phyloP scores from a whole-genome alignment of 2,329 filamentous ascomycete genomes.

The Epichloe typhina region DNA sequence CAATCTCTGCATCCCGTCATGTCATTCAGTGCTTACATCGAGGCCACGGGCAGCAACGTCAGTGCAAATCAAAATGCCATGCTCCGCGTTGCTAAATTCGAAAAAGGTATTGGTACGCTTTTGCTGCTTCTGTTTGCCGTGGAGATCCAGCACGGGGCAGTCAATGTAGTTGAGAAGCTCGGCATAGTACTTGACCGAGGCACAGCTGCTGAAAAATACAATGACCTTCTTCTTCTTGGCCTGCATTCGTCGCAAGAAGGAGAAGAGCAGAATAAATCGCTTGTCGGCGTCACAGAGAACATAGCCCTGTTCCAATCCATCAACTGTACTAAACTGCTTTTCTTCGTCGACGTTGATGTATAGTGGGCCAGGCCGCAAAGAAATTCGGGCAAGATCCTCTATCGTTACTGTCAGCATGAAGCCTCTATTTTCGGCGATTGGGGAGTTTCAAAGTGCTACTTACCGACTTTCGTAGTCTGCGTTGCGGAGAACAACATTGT shows the following conservation, averaged over 20 bases:
- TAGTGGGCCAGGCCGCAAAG: constrained; percentile 74
- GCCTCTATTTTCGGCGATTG: background rate
- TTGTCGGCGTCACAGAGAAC: constrained; percentile 88
- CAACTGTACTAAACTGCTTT: constrained; percentile 83
- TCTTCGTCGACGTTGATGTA: constrained; percentile 95
- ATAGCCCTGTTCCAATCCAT: constrained; percentile 90
- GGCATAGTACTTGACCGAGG: constrained; percentile 89
- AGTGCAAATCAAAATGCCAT: constrained; percentile 86
- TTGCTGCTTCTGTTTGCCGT: constrained; percentile 97
- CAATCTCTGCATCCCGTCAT: background rate
- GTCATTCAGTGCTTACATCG: constrained; percentile 44
- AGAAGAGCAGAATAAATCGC: constrained; percentile 86
- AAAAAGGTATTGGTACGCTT: constrained; percentile 99
- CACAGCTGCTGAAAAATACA: constrained; percentile 88
- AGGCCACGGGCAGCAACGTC: constrained; percentile 91
- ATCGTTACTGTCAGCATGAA: background rate
- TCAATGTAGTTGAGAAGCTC: constrained; percentile 98
- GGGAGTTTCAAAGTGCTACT: constrained; percentile 4
- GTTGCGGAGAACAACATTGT: constrained; percentile 99
- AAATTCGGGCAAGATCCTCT: constrained; percentile 90
- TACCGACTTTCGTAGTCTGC: constrained; percentile 82
- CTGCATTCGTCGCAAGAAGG: constrained; percentile 65
- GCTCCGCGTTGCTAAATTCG: constrained; percentile 67
- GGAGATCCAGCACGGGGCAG: constrained; percentile 71
- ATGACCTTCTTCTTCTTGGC: constrained; percentile 95